A percentile compares a stretch with the other conserved stretches of the same genome.
Conservation (phyloP, 768 basidiomycete species). For the Trametes cingulata region DNA sequence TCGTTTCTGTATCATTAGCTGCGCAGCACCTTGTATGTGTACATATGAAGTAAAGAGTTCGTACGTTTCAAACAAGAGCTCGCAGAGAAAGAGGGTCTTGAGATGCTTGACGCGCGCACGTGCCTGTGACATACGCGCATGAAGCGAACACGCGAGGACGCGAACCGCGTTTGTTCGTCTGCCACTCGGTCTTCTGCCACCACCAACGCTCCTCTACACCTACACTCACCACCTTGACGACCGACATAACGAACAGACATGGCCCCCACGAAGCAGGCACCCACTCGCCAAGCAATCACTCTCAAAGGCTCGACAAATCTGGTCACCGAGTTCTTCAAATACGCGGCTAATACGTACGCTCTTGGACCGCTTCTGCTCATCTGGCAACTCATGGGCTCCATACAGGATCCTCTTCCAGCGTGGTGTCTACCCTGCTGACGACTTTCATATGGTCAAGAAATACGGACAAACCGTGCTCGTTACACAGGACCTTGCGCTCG, state of each 20-base stretch:
- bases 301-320: slow-evolving; percentile 93
- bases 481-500: slow-evolving; percentile 89
- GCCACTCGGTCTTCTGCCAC: neutral
- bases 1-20: no score
- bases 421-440: slow-evolving; percentile 95
- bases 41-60: neutral
- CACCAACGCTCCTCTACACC: neutral
- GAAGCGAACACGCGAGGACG: slow-evolving; percentile 2
- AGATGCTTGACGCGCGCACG: slow-evolving; percentile 19
- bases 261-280: slow-evolving; percentile 46
- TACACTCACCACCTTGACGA: neutral
- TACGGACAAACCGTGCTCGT: slow-evolving; percentile 96
- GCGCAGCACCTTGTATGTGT: no score
- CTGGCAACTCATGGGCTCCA: neutral
- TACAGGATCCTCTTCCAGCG: slow-evolving; percentile 92
- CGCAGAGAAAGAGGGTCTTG: no score
- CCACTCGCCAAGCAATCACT: slow-evolving; percentile 76
- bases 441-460: slow-evolving; percentile 99
- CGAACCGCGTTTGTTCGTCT: slow-evolving; percentile 20
- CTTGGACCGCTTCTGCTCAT: slow-evolving; percentile 9
- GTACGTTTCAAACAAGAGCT: no score
- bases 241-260: slow-evolving; percentile 26
- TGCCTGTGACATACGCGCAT: slow-evolving; percentile 25
- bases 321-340: slow-evolving; percentile 99
- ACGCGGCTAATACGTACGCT: slow-evolving; percentile 92